Percentiles rank a stretch among this genome's conserved stretches.
These are phyloP conservation scores for Lactarius sp. DNA, from an alignment of 768 basidiomycete genomes.

Conservation along the genomic window DNA sequence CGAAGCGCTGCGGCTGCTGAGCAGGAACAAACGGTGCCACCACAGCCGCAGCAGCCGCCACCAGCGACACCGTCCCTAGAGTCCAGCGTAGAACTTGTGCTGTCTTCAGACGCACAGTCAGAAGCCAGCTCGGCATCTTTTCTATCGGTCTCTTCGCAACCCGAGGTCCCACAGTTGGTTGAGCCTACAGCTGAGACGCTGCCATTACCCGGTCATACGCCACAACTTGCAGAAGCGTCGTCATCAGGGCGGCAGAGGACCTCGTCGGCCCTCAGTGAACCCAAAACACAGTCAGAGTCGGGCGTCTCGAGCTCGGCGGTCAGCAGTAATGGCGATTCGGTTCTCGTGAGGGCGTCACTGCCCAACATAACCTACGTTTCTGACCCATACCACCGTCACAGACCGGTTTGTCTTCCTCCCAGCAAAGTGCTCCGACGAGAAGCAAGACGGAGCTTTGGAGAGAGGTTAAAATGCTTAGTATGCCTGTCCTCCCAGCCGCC, in stretches of 20 bases:
- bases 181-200: conserved; percentile 39
- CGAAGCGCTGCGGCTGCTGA: conserved; percentile 19
- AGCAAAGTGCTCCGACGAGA: conserved; percentile 32
- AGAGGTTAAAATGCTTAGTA: conserved; percentile 85
- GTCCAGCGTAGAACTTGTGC: conserved; percentile 37
- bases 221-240: conserved; percentile 25
- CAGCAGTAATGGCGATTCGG: conserved; percentile 22
- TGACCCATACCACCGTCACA: neutral
- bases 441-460: conserved; percentile 88
- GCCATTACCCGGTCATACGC: neutral
- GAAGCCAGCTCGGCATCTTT: conserved; percentile 42
- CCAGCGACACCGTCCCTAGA: conserved; percentile 31
- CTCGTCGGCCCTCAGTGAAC: conserved; percentile 1
- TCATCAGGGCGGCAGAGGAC: conserved; percentile 1
- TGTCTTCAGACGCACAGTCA: conserved; percentile 37
- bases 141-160: conserved; percentile 38
- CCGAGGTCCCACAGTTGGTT: conserved; percentile 38
- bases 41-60: conserved; percentile 11
- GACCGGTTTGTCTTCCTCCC: conserved; percentile 21
- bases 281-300: conserved; percentile 23
- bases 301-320: conserved; percentile 24
- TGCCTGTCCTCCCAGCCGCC: conserved; percentile 26
- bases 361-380: neutral
- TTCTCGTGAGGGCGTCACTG: conserved; percentile 8
- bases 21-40: conserved; percentile 12